Percentiles rank a stretch among this genome's conserved stretches.
These are phyloP conservation scores for Fagus sylvatica DNA, from an alignment of 306 rosid genomes.

Conservation along the genomic window DNA sequence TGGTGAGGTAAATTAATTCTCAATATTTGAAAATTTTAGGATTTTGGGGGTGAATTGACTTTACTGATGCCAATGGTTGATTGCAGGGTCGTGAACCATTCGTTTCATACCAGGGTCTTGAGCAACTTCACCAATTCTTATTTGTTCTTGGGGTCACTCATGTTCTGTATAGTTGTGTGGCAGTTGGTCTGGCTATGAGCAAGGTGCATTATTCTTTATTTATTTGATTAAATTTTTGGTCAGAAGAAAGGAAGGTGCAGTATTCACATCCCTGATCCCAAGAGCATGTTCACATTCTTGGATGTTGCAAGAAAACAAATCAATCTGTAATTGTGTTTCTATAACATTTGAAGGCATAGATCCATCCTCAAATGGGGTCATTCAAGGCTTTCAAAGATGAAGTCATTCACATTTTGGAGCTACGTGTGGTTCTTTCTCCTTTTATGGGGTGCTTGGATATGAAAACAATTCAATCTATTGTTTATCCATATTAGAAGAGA, in stretches of 20 bases:
- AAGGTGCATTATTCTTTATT: slow-evolving; percentile 40
- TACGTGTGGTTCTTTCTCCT: background rate
- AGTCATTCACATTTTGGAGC: background rate
- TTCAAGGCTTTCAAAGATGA: background rate
- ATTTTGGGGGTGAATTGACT: background rate
- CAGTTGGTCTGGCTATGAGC: slow-evolving; percentile 96
- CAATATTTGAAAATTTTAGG: background rate
- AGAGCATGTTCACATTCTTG: no score
- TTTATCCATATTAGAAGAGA: no score
- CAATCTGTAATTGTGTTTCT: background rate
- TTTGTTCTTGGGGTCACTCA: slow-evolving; percentile 96
- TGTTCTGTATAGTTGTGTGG: slow-evolving; percentile 85
- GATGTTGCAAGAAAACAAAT: background rate
- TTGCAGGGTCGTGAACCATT: slow-evolving; percentile 93
- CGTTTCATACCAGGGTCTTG: slow-evolving; percentile 94
- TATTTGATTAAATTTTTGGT: no score
- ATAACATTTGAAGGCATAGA: background rate
- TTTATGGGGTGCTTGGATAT: background rate
- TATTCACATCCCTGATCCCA: slow-evolving; percentile 20
- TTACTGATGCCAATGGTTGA: slow-evolving; percentile 24
- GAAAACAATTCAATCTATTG: background rate
- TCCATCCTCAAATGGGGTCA: background rate
- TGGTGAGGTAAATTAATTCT: slow-evolving; percentile 54
- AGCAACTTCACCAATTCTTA: slow-evolving; percentile 90
- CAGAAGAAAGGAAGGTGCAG: no score